A percentile compares a stretch with the other conserved stretches of the same genome.
phyloP scores from a whole-genome alignment of 1,284 basidiomycete genomes.

The Jaminaea rosea region DNA sequence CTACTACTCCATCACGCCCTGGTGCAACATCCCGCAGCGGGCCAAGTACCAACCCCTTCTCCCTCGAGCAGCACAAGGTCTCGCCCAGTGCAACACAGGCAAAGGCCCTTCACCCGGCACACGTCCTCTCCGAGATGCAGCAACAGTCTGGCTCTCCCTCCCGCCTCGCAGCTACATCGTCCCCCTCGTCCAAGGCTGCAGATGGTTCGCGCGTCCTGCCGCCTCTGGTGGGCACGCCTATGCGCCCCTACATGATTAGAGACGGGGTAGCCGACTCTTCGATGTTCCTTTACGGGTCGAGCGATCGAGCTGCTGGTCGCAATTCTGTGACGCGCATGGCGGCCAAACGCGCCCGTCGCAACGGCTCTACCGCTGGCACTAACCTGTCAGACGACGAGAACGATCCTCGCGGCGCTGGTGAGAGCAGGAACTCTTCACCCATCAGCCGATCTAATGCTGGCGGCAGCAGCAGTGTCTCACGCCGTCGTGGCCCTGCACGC shows the following conservation, averaged over 20 bases:
- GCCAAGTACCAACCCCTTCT: slow-evolving; percentile 26
- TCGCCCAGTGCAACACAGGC: background rate
- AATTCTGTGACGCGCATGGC: background rate
- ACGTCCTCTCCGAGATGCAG: background rate
- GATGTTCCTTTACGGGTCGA: background rate
- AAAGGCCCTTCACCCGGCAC: background rate
- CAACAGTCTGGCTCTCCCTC: background rate
- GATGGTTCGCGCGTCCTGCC: slow-evolving; percentile 5
- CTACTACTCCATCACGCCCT: background rate
- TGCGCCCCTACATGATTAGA: background rate
- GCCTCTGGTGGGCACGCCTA: slow-evolving; percentile 4
- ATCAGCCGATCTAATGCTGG: no score
- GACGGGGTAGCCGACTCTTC: background rate
- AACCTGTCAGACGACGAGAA: background rate
- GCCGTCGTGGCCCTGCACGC: background rate
- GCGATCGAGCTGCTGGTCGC: background rate
- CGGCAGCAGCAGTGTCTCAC: no score
- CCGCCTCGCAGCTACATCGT: slow-evolving; percentile 6
- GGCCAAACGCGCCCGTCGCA: background rate
- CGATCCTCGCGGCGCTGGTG: background rate
- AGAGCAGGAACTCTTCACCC: background rate
- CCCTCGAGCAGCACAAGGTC: slow-evolving; percentile 34
- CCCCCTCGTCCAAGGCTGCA: slow-evolving; percentile 7
- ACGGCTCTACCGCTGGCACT: background rate
- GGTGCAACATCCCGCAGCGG: background rate